These are phyloP conservation scores for Tulasnella sp. DNA, from an alignment of 768 basidiomycete species.

Conservation along the genomic window DNA sequence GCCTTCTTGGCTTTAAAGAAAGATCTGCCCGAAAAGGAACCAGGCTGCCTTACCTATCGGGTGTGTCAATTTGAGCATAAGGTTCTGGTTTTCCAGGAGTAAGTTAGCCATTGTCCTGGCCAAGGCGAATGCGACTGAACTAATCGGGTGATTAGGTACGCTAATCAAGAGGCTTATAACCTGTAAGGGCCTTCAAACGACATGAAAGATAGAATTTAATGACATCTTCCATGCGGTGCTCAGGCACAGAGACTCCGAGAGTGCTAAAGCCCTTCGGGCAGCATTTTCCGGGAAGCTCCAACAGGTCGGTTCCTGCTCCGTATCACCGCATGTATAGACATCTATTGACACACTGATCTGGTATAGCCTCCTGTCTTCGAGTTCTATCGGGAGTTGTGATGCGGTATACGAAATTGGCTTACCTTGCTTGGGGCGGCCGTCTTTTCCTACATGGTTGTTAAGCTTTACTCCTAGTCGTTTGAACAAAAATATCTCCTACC, in stretches of 20 bases:
- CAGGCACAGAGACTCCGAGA: not conserved
- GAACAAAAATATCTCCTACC: too few species aligned
- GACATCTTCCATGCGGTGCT: not conserved
- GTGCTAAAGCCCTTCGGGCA: not conserved
- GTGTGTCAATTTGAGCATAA: not conserved
- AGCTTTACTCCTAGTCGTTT: too few species aligned
- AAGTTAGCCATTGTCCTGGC: not conserved
- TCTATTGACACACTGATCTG: not conserved
- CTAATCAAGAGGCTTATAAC: not conserved
- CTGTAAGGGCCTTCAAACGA: not conserved
- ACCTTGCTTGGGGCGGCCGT: too few species aligned
- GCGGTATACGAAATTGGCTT: too few species aligned
- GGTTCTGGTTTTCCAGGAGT: constrained; percentile 10
- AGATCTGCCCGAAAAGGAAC: not conserved
- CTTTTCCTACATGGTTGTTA: too few species aligned
- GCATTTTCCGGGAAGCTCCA: not conserved
- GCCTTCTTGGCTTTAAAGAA: not conserved
- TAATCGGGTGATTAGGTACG: not conserved
- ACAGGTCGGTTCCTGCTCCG: not conserved
- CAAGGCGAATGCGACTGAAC: not conserved
- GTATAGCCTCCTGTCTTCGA: not conserved
- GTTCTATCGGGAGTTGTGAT: too few species aligned
- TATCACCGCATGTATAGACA: not conserved
- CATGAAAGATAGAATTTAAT: not conserved
- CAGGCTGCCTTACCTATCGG: not conserved